Conservation (phyloP, 768 basidiomycete genomes). For the Pulveroboletus sp. region DNA sequence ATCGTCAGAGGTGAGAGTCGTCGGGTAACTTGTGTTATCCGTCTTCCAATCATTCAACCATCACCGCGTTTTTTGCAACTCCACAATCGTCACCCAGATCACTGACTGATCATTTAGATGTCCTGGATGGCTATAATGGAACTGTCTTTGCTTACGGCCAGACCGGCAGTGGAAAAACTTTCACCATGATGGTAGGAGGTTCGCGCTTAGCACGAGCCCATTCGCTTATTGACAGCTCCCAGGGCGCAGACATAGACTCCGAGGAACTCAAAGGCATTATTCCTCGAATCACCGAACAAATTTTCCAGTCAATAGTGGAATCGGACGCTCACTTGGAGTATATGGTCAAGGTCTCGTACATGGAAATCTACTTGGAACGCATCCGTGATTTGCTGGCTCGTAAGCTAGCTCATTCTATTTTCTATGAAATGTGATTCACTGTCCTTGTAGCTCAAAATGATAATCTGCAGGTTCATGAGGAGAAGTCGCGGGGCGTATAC, state of each 20-base stretch:
- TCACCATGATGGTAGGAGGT: constrained; percentile 91
- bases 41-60: not conserved
- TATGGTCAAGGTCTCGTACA: constrained; percentile 98
- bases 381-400: constrained; percentile 94
- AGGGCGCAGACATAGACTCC: constrained; percentile 98
- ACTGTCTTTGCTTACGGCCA: constrained; percentile 98
- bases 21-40: constrained; percentile 1
- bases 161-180: constrained; percentile 95
- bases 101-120: constrained; percentile 57
- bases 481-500: constrained; percentile 96
- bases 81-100: constrained; percentile 1
- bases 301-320: constrained; percentile 95
- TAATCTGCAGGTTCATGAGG: constrained; percentile 97
- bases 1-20: constrained; percentile 78
- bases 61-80: not conserved
- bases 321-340: constrained; percentile 96
- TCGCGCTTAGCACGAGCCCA: constrained; percentile 2
- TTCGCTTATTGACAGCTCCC: constrained; percentile 7
- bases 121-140: constrained; percentile 97
- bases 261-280: constrained; percentile 94
- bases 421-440: constrained; percentile 4
- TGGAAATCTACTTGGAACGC: constrained; percentile 98
- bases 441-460: constrained; percentile 80
- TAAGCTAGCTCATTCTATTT: constrained; percentile 40
- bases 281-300: constrained; percentile 97